Base-by-base conservation (phyloP, 495 filamentous ascomycete species). In the Hypoxylon crocopeplum region DNA sequence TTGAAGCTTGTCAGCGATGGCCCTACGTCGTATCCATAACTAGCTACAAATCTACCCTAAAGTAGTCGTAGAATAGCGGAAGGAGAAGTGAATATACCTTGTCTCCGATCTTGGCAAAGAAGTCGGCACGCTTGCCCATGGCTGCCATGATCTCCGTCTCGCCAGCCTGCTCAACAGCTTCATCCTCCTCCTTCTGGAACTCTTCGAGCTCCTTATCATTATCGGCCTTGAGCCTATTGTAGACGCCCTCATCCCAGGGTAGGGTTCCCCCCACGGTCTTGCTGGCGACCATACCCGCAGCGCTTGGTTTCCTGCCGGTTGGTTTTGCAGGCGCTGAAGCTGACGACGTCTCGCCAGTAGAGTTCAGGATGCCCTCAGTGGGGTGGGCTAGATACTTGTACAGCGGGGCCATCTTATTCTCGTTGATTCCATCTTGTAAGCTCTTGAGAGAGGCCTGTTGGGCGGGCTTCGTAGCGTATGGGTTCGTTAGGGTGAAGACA, bases 381-480 rank as follows among this genome's bases (percentile, higher is more conserved):
- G 94, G 94, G 72, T 98, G 94, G 33, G 95, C 95, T 21, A 98
- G 86, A 70, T 96, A 91, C 63, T 91, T 87, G 75, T 98, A 98
- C 22, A 98, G 85, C 12, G 94, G 93, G 30, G 95, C 94, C 91
- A 98, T 97, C 78, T 96, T 95, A 68, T 94, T 80, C 73, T 96
- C 91, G 51, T 75, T 79, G 77, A 98, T 97, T 65, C 86, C 95
- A 86, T 96, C 87, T 82, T 96, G 92, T 47, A 98, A 82, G 63
- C 85, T 85, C 75, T 93, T 89, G 69, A 92, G 77, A 13, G 91
- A 87, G 8, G 84, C 74, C 75, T 96, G 85, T 72, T 88, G 87
- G 49, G 84, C 76, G 30, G 83, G 57, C 55, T 82, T 77, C 21
- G 87, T 71, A 55, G 92, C 86, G 64, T 89, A 86, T 59, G 92